Percentiles rank a stretch among this genome's conserved stretches.
Evolutionary conservation across 768 basidiomycete genomes (phyloP).

Genomic region (Suillus discolor): DNA sequence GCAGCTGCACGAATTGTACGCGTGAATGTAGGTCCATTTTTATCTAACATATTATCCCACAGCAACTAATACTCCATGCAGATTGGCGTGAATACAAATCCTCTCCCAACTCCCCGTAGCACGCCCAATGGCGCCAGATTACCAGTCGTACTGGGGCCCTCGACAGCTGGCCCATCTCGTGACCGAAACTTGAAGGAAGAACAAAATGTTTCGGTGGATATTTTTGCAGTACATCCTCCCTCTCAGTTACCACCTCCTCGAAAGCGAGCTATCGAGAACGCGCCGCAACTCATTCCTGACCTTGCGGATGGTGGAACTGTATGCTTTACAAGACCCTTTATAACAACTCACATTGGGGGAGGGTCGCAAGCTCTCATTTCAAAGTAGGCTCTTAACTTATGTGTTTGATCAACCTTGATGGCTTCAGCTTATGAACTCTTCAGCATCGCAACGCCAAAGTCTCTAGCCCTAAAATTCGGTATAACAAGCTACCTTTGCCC

Average conservation of each 20-base stretch:
- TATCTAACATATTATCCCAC: not conserved
- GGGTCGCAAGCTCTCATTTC: conserved; percentile 10
- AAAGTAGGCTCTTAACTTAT: not conserved
- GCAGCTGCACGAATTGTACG: not conserved
- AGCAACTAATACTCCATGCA: not conserved
- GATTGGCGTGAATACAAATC: not conserved
- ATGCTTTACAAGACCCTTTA: not conserved
- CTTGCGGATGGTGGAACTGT: not conserved
- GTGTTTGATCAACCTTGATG: too few species aligned
- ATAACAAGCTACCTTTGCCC: conserved; percentile 51
- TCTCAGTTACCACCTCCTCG: not conserved
- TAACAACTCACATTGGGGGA: not conserved
- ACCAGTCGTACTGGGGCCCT: not conserved
- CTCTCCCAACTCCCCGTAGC: not conserved
- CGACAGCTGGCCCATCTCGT: not conserved
- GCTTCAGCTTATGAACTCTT: not conserved
- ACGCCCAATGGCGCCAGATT: not conserved
- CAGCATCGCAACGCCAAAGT: conserved; percentile 32
- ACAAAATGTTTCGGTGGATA: not conserved
- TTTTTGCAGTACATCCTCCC: not conserved
- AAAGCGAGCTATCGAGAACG: not conserved
- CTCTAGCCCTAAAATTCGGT: conserved; percentile 32
- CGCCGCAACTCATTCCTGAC: conserved; percentile 7
- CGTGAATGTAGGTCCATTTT: not conserved
- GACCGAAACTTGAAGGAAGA: not conserved